Evolutionary conservation across 139 green algal genomes (phyloP), one percentile per base, ranked within the genome.

Genomic region (Penium margaritaceum): DNA sequence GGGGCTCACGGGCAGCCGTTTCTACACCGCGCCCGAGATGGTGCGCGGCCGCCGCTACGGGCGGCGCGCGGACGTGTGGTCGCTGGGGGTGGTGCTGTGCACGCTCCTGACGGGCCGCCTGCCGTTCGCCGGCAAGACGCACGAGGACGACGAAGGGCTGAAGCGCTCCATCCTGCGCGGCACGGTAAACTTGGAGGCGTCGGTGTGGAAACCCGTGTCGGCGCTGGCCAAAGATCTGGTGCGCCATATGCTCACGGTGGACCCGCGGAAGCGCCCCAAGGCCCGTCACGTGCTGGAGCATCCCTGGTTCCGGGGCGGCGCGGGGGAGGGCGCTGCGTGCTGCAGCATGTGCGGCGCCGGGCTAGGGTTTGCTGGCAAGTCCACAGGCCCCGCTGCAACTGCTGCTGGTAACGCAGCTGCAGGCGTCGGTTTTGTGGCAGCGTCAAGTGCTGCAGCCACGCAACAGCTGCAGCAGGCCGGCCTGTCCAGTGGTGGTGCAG

Each of bases 1-100:
- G 17, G 47, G 47, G 30, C 47, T 60, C 30, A 60, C 47, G 47
- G 47, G 47, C n/a, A 71, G 44, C 54, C 63, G 63, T 37, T 70
- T 37, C 62, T 70, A 70, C 15, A 47, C 30, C 2, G 62, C 62
- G 17, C 62, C 62, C 14, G 62, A 70, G 62, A 32, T 53, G n/a
- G 30, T 70, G 21, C 62, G 24, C n/a, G 62, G 62, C 15, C 30
- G 33, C n/a, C 32, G 33, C 21, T 70, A 70, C 33, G 62, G 38
- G 0, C 29, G 29, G 1, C 32, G 33, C 30, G 62, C 62, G 3
- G 62, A 70, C 62, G 33, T 70, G 6, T 70, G 62, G 62, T 34
- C 24, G 9, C 37, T 70, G 15, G 62, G 62, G 1, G 62, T 70
- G 24, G 30, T 70, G 21, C 37, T 53, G 15, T 70, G 38, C 62